phyloP scores from a whole-genome alignment of 2,329 filamentous ascomycete species.

The Dothideomycetes sp. region DNA sequence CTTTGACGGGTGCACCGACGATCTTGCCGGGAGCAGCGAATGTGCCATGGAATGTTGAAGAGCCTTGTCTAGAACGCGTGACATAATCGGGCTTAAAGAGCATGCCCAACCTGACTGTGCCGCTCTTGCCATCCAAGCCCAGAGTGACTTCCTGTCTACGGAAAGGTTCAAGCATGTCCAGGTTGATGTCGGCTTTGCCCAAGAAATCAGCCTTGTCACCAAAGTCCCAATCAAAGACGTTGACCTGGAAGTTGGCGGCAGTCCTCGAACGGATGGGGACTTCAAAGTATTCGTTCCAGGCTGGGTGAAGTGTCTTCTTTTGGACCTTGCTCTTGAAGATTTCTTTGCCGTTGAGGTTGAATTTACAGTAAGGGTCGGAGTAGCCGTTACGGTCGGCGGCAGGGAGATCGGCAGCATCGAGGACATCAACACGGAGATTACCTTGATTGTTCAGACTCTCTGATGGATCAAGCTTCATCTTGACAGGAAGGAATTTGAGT shows the following conservation, averaged over 20 bases:
- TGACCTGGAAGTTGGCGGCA: conserved; percentile 70
- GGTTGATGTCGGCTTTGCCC: conserved; percentile 65
- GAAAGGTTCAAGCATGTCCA: conserved; percentile 79
- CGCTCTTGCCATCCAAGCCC: conserved; percentile 79
- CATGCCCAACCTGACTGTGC: conserved; percentile 69
- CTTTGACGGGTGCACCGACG: conserved; percentile 92
- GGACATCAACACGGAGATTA: conserved; percentile 81
- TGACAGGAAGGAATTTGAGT: conserved; percentile 86
- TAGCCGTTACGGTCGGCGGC: conserved; percentile 92
- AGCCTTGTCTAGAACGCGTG: conserved; percentile 74
- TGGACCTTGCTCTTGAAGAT: conserved; percentile 91
- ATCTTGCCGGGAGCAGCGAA: conserved; percentile 83
- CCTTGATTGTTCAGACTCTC: conserved; percentile 99
- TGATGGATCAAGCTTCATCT: conserved; percentile 86
- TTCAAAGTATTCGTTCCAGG: conserved; percentile 96
- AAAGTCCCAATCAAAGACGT: conserved; percentile 94
- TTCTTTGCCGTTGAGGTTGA: conserved; percentile 78
- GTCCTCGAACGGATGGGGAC: conserved; percentile 73
- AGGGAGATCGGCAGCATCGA: conserved; percentile 80
- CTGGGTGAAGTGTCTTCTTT: conserved; percentile 92
- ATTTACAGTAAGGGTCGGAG: conserved; percentile 95
- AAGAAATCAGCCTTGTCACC: conserved; percentile 87
- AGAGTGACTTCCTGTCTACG: conserved; percentile 65
- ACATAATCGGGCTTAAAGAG: conserved; percentile 92
- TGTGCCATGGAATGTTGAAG: conserved; percentile 84